Percentiles rank a stretch among this genome's conserved stretches.
These are phyloP conservation scores for Oxytropis ochrocephala DNA, from an alignment of 306 rosid genomes.

Conservation along the genomic window DNA sequence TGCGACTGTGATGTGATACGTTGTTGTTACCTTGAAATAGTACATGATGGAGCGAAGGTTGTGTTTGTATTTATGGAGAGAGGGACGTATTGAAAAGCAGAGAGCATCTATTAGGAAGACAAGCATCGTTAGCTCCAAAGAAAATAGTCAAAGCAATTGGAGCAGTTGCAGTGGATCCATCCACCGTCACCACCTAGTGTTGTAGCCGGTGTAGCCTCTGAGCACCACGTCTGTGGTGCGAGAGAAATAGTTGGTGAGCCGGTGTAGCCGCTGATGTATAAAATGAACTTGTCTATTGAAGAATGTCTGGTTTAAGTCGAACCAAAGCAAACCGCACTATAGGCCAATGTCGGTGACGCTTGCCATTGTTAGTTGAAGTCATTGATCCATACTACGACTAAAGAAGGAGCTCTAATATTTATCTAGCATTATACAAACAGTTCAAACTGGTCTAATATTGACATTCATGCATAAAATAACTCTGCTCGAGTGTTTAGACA, in stretches of 20 bases:
- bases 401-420: too few relatives aligned
- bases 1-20: background rate
- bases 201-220: slow-evolving; percentile 88
- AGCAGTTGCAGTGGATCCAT: background rate
- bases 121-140: slow-evolving; percentile 95
- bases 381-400: too few relatives aligned
- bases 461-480: background rate
- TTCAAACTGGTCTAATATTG: background rate
- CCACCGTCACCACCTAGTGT: slow-evolving; percentile 51
- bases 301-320: too few relatives aligned
- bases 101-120: slow-evolving; percentile 56
- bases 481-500: background rate
- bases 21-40: slow-evolving; percentile 53
- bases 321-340: too few relatives aligned
- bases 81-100: slow-evolving; percentile 80
- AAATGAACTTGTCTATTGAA: too few relatives aligned
- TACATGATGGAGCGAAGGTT: slow-evolving; percentile 59
- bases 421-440: background rate
- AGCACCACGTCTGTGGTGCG: slow-evolving; percentile 72
- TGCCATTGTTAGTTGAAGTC: too few relatives aligned
- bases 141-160: slow-evolving; percentile 68
- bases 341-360: too few relatives aligned
- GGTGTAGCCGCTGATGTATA: too few relatives aligned
- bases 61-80: slow-evolving; percentile 47
- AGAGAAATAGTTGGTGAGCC: slow-evolving; percentile 64